Evolutionary conservation across 2,329 filamentous ascomycete species (phyloP).

Genomic region (Claviceps africana): DNA sequence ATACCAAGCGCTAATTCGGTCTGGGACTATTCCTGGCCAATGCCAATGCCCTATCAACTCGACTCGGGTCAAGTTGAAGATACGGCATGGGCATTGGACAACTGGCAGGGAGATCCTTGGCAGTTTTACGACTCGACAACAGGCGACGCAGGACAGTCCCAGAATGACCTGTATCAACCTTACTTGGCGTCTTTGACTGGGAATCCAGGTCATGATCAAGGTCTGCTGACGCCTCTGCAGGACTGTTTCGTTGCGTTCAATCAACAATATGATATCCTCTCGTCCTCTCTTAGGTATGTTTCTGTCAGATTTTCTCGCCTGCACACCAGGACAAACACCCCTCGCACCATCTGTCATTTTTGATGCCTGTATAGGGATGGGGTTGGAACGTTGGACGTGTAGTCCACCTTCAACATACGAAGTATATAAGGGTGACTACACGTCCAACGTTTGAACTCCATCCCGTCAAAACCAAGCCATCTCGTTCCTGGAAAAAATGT

Average conservation of each 20-base stretch:
- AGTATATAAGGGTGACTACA: neutral
- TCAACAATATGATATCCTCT: no score
- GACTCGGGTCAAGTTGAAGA: no score
- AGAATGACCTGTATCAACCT: neutral
- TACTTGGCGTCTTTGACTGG: neutral
- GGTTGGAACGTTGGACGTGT: no score
- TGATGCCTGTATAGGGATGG: neutral
- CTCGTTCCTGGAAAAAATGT: no score
- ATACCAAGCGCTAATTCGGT: neutral
- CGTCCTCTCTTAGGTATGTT: no score
- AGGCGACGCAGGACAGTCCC: neutral
- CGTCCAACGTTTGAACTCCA: neutral
- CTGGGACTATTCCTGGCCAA: neutral
- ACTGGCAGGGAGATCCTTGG: no score
- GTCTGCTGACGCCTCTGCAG: no score
- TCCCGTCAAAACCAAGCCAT: no score
- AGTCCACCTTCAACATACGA: no score
- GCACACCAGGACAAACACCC: neutral
- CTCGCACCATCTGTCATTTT: neutral
- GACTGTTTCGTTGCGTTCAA: neutral
- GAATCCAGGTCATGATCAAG: neutral
- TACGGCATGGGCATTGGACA: no score
- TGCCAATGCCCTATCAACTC: neutral
- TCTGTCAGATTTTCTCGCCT: neutral
- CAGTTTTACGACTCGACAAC: neutral